Base-by-base conservation (phyloP, 2,329 filamentous ascomycete genomes). In the Trichoderma sp. region DNA sequence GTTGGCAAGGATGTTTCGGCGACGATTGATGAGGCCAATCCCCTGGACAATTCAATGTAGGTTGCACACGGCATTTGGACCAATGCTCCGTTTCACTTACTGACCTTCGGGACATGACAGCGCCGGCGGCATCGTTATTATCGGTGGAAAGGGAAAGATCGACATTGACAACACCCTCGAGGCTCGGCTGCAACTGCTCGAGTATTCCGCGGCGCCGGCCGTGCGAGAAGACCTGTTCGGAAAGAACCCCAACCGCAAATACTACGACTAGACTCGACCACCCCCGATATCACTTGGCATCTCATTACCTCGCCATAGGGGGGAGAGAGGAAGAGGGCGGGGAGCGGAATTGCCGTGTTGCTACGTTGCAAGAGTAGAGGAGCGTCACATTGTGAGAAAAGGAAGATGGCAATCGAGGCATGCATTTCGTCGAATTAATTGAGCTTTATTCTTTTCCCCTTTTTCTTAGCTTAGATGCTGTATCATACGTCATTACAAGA, bases 151-250 rank as follows among this genome's bases (percentile, higher is more conserved):
- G 69, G 95, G 95, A 76, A 97, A 94, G 85, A 98, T 99, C 76
- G 93, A 97, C 74, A 94, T 99, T 78, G 93, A 97, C 86, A 98
- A 99, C 83, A 98, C 95, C 63, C 91, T 98, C 71, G 95, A 98
- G 77, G 91, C 96, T 76, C 89, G 95, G 70, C 83, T 99, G 78
- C 86, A 85, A 74, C 83, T 98, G 67, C 87, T 98, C 69, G 90
- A 97, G 80, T 88, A 89, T 65, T 90, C 91, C 71, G 91, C 92
- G 59, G 86, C 97, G 66, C 95, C 95, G 15, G 88, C 88, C 51
- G 89, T 99, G 73, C 87, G 95, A 74, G 86, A 90, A 77, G 90
- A 90, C 17, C 84, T 99, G 66, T 99, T 99, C 74, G 95, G 95
- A 67, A 89, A 92, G 82, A 99, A 99, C 82, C 84, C 88, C 72